These are phyloP conservation scores for Alternaria dauci DNA, from an alignment of 2,329 filamentous ascomycete species.

Conservation along the genomic window DNA sequence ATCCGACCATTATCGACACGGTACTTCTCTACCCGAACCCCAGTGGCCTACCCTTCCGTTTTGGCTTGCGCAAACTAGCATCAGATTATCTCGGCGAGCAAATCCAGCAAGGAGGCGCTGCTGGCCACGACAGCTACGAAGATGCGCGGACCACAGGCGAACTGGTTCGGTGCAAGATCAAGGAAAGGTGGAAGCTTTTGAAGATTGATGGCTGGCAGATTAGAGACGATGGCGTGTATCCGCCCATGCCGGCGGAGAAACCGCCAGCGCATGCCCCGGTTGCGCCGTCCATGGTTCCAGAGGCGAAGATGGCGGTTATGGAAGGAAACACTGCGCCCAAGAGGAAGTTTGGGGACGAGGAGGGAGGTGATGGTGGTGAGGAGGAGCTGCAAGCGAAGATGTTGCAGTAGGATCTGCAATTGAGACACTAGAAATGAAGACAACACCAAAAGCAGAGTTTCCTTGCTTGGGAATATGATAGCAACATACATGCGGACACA, in stretches of 20 bases:
- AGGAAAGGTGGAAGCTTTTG: slow-evolving; percentile 73
- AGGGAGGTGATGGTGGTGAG: not conserved
- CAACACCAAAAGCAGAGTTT: not conserved
- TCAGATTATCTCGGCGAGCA: slow-evolving; percentile 73
- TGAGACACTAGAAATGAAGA: no score
- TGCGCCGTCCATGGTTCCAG: slow-evolving; percentile 9
- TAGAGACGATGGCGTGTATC: slow-evolving; percentile 39
- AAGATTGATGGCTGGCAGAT: slow-evolving; percentile 71
- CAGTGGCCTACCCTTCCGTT: slow-evolving; percentile 76
- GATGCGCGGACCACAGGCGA: slow-evolving; percentile 91
- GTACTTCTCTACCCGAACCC: slow-evolving; percentile 83
- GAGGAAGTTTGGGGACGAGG: slow-evolving; percentile 30
- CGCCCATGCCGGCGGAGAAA: slow-evolving; percentile 37
- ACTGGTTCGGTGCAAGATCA: slow-evolving; percentile 75
- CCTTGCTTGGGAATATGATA: not conserved
- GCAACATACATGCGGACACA: no score
- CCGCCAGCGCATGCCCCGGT: slow-evolving; percentile 28
- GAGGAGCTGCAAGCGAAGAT: slow-evolving; percentile 14
- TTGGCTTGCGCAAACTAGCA: slow-evolving; percentile 79
- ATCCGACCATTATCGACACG: slow-evolving; percentile 86
- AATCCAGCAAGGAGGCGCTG: slow-evolving; percentile 76
- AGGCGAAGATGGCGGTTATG: slow-evolving; percentile 11
- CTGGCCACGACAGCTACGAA: slow-evolving; percentile 90
- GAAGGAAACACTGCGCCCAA: slow-evolving; percentile 29
- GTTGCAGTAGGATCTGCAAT: not conserved